A percentile compares a stretch with the other conserved stretches of the same genome.
Conservation (phyloP, 768 basidiomycete genomes). For the Auriculariales sp. region DNA sequence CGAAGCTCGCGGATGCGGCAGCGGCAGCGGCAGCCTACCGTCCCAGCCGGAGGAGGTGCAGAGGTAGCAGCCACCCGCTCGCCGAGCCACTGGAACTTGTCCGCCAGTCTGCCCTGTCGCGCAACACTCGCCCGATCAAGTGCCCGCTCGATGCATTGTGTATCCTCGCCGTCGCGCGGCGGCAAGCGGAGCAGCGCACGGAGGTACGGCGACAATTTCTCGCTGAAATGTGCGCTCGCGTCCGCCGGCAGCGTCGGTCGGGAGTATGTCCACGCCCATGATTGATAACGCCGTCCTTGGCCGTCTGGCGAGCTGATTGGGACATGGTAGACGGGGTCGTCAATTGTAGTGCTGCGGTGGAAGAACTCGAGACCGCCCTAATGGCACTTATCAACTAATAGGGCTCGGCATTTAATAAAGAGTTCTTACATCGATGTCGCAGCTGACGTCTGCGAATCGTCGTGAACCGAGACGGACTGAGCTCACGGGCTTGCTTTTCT, state of each 20-base stretch:
- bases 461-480: conserved; percentile 41
- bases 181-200: conserved; percentile 35
- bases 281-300: conserved; percentile 41
- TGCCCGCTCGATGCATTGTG: conserved; percentile 24
- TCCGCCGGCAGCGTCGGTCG: conserved; percentile 72
- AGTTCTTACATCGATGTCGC: conserved; percentile 57
- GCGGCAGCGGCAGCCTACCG: not conserved
- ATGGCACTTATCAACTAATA: too few species aligned
- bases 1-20: not conserved
- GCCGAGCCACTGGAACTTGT: conserved; percentile 43
- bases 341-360: conserved; percentile 57
- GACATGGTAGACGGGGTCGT: conserved; percentile 51
- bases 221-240: conserved; percentile 65
- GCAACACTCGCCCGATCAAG: conserved; percentile 64
- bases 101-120: conserved; percentile 35
- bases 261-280: conserved; percentile 86
- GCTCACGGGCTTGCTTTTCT: conserved; percentile 29
- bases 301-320: too few species aligned
- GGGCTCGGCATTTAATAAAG: too few species aligned
- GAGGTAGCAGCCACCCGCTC: conserved; percentile 7
- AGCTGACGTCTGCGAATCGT: conserved; percentile 81
- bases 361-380: conserved; percentile 82
- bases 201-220: conserved; percentile 53
- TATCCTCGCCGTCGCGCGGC: too few species aligned
- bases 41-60: too few species aligned